These are phyloP conservation scores for Penicillium pancosmium DNA, from an alignment of 495 filamentous ascomycete genomes.

Conservation along the genomic window DNA sequence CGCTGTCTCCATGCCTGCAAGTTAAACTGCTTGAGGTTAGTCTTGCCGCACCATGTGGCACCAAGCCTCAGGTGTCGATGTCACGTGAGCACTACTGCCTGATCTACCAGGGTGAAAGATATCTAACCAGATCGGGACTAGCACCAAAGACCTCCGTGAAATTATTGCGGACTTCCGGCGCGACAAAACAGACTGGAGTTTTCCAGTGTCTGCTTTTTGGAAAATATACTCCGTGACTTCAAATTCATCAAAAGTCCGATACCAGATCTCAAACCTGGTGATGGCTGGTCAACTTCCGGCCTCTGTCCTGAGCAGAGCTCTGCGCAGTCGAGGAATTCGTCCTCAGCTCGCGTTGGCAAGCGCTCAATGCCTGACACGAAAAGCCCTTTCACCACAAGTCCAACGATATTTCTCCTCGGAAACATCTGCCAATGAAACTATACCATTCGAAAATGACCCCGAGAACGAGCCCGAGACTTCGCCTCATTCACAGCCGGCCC, in stretches of 20 bases:
- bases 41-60: conserved; percentile 18
- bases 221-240: not conserved
- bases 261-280: not conserved
- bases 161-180: conserved; percentile 17
- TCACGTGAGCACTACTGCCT: conserved; percentile 6
- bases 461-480: conserved; percentile 5
- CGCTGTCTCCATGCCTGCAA: conserved; percentile 13
- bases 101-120: conserved; percentile 5
- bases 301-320: conserved; percentile 27
- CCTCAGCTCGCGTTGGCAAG: conserved; percentile 14
- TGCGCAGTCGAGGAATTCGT: conserved; percentile 26
- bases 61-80: conserved; percentile 2
- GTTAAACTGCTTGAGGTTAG: conserved; percentile 27
- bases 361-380: not conserved
- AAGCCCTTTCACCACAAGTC: not conserved
- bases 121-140: conserved; percentile 17
- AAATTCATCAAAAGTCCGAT: not conserved
- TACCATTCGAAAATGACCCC: not conserved
- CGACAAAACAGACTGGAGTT: conserved; percentile 2
- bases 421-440: not conserved
- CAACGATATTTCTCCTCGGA: conserved; percentile 10
- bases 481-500: not conserved
- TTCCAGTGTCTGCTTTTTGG: not conserved
- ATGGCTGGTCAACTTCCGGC: not conserved
- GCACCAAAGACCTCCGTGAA: conserved; percentile 17